Evolutionary conservation across 2,329 filamentous ascomycete genomes (phyloP).

Genomic region (Neofusicoccum parvum): DNA sequence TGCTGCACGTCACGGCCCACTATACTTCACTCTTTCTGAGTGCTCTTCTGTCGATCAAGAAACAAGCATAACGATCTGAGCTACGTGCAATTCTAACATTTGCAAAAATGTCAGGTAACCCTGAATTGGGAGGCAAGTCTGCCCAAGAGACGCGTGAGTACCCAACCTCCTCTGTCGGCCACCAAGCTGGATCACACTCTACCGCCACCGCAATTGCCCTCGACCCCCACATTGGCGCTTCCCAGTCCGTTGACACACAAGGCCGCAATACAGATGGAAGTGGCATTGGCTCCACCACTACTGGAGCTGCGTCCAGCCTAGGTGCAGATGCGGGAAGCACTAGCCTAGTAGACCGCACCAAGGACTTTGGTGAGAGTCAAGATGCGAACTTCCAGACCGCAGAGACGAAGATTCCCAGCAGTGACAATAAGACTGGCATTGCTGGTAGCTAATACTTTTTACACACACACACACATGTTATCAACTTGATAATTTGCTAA

Average conservation of each 20-base stretch:
- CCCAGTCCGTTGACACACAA: background rate
- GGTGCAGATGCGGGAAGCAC: background rate
- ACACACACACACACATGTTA: too few species aligned
- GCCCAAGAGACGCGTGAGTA: background rate
- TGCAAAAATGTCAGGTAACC: background rate
- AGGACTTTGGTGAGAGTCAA: background rate
- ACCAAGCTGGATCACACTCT: background rate
- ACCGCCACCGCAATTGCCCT: background rate
- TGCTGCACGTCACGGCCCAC: too few species aligned
- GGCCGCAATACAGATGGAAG: background rate
- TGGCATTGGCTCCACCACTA: background rate
- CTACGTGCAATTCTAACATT: background rate
- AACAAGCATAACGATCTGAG: background rate
- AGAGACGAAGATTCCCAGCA: background rate
- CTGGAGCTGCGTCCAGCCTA: background rate
- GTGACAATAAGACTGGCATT: background rate
- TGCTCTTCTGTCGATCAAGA: background rate
- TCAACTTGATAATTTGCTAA: too few species aligned
- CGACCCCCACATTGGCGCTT: background rate
- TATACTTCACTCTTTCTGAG: background rate
- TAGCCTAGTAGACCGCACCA: conserved; percentile 14
- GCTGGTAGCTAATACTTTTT: too few species aligned
- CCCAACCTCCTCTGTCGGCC: background rate
- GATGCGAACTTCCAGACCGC: background rate
- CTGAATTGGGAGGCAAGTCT: conserved; percentile 13